Percentiles rank a stretch among this genome's conserved stretches.
phyloP scores from a whole-genome alignment of 345 rosid species.

The Dipteronia sinensis region DNA sequence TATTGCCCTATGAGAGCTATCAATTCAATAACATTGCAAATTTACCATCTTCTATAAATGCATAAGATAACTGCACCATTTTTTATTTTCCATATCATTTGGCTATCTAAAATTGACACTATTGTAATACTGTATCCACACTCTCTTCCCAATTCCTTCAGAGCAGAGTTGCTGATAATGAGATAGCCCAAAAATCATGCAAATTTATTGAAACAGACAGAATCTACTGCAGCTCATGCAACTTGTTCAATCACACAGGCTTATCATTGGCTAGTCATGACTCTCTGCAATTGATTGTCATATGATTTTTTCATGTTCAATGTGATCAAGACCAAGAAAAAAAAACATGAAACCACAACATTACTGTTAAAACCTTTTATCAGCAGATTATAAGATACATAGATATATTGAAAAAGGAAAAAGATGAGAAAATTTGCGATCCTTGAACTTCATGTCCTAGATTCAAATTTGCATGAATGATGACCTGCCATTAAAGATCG shows the following conservation, averaged over 20 bases:
- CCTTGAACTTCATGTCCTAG: conserved; percentile 13
- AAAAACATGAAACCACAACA: neutral
- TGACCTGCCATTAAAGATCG: conserved; percentile 31
- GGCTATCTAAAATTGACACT: neutral
- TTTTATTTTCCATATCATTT: neutral
- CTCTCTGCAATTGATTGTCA: too few relatives aligned
- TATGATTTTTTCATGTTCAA: neutral
- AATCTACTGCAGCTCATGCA: neutral
- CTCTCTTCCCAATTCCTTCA: neutral
- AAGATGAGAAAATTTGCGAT: neutral
- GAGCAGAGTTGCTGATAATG: neutral
- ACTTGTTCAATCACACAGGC: neutral
- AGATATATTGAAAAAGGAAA: neutral
- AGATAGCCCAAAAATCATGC: neutral
- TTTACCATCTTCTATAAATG: conserved; percentile 16
- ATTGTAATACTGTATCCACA: neutral
- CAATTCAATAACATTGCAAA: neutral
- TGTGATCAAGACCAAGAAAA: neutral
- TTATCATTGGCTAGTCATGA: too few relatives aligned
- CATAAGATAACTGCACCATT: neutral
- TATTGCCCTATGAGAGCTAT: neutral
- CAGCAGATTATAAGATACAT: neutral
- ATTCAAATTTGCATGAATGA: conserved; percentile 36
- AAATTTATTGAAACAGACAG: neutral
- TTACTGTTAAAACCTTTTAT: neutral